Percentiles rank a stretch among this genome's conserved stretches.
Evolutionary conservation across 306 rosid species (phyloP).

Genomic region (Prunus mongolica): DNA sequence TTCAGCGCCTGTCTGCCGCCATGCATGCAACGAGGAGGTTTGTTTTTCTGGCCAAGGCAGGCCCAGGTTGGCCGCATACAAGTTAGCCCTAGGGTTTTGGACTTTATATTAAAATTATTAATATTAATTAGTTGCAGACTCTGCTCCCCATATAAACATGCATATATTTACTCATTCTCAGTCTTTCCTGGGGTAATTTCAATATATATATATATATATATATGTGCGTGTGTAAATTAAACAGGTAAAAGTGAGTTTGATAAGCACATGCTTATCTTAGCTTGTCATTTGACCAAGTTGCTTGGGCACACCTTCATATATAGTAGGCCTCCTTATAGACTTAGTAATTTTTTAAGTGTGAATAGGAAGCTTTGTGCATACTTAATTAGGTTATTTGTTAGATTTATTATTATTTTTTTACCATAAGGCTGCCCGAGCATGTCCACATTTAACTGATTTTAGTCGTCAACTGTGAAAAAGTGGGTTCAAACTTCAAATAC

Average conservation of each 20-base stretch:
- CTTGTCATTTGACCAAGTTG: not conserved
- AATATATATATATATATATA: not conserved
- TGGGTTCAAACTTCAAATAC: not conserved
- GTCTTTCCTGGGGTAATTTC: not conserved
- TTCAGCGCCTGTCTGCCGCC: conserved; percentile 69
- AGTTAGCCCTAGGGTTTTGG: not conserved
- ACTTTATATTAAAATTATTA: not conserved
- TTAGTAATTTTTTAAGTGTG: not conserved
- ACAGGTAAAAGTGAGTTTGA: not conserved
- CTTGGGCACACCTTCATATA: too few species aligned
- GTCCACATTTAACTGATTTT: not conserved
- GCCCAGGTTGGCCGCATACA: not conserved
- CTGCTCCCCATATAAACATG: not conserved
- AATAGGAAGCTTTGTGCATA: not conserved
- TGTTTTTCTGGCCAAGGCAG: conserved; percentile 7
- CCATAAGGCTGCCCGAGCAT: not conserved
- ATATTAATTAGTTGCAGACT: not conserved
- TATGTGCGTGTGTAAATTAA: too few species aligned
- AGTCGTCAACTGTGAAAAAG: not conserved
- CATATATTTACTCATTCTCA: not conserved
- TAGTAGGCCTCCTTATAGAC: too few species aligned
- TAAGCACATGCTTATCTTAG: not conserved
- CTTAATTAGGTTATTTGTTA: not conserved
- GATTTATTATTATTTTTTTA: not conserved
- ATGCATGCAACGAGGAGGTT: conserved; percentile 45